Evolutionary conservation across 225 moss, liverwort and hornwort species (phyloP), one percentile per base, ranked within the genome.

Genomic region (Marchantia paleacea): DNA sequence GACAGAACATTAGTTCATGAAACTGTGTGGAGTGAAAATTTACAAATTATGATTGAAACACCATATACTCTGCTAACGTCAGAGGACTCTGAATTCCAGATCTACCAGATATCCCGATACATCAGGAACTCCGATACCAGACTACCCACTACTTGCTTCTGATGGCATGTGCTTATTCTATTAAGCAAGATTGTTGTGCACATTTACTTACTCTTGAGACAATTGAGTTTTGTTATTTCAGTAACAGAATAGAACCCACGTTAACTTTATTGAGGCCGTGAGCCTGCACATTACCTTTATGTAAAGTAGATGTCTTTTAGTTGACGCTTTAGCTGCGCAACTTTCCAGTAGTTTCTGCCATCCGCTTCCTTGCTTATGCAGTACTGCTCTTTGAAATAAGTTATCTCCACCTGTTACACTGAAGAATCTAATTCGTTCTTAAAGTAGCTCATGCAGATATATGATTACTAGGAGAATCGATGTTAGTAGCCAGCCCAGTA

Each of bases 251-350:
- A 39, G 39, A 39, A 5, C 39, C 39, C 39, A 5, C 39, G 39
- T 39, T n/a, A 58, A 58, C 57, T 1, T 58, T 13, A 3, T 58
- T 58, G 13, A 39, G 39, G 39, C 39, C 39, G 39, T 39, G 39
- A 72, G 15, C n/a, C n/a, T n/a, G n/a, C n/a, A n/a, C 47, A 15
- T 9, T 82, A 87, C 89, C 54, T 90, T 88, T 80, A 88, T 86
- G 60, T 90, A 24, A 77, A 88, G 47, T 88, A 90, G 7, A 90
- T 90, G 65, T 90, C 90, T 47, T 88, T 84, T 6, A 90, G 53
- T 39, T 82, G 75, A 53, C 51, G 69, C 70, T 78, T 82, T 11
- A 82, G 47, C 19, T 24, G 65, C 49, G 22, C 78, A 50, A 84
- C 86, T 84, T 84, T 90, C 7, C 58, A 73, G 49, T 83, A 69